These are phyloP conservation scores for Ulmus americana DNA, from an alignment of 331 rosid species.

Conservation along the genomic window DNA sequence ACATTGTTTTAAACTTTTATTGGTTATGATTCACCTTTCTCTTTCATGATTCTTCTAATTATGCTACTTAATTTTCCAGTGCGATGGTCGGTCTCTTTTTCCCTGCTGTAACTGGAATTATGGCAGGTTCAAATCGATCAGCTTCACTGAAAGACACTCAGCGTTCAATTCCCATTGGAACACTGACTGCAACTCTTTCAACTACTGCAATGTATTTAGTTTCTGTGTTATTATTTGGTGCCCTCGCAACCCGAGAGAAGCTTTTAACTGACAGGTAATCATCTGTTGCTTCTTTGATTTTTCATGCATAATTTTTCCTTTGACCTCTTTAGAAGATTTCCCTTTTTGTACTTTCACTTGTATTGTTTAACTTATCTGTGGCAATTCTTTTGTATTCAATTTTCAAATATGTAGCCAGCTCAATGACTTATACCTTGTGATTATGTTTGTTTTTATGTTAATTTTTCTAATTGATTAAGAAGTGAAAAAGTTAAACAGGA, in stretches of 20 bases:
- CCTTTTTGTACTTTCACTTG: not conserved
- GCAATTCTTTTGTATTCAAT: not conserved
- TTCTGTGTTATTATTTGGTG: conserved; percentile 79
- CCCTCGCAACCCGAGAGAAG: conserved; percentile 71
- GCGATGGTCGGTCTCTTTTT: conserved; percentile 98
- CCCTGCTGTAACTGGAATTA: conserved; percentile 98
- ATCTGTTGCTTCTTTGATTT: not conserved
- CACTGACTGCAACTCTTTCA: conserved; percentile 75
- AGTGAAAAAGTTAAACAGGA: not conserved
- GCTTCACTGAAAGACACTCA: conserved; percentile 93
- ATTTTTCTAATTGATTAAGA: not conserved
- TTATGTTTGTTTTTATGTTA: not conserved
- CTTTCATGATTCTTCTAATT: conserved; percentile 24
- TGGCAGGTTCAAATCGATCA: conserved; percentile 99
- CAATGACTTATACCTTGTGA: not conserved
- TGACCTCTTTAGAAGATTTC: not conserved
- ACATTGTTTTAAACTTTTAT: not conserved
- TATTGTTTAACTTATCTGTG: not conserved
- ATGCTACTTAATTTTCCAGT: conserved; percentile 39
- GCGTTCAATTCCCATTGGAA: conserved; percentile 94
- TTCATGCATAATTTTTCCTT: not conserved
- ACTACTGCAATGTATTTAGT: conserved; percentile 66
- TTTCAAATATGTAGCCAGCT: not conserved
- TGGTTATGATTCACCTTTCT: not conserved
- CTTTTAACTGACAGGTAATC: conserved; percentile 84